Evolutionary conservation across 1,284 basidiomycete genomes (phyloP).

Genomic region (Exobasidium rhododendri): DNA sequence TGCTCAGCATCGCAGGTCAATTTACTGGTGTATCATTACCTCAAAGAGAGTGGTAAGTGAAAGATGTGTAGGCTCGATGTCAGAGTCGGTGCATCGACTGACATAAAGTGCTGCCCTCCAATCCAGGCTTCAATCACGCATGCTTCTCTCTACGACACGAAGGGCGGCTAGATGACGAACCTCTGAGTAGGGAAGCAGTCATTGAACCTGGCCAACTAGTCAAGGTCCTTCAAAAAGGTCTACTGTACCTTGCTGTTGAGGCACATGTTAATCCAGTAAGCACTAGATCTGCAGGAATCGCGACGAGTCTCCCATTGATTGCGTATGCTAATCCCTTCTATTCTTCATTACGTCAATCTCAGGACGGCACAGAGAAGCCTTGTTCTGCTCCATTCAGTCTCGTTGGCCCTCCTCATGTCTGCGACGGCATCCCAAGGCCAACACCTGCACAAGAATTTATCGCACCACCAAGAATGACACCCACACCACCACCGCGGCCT

Average conservation of each 20-base stretch:
- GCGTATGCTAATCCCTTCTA: background rate
- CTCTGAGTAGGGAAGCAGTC: constrained; percentile 45
- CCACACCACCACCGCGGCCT: constrained; percentile 22
- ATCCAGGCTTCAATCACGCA: constrained; percentile 41
- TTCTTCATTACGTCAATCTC: too few relatives aligned
- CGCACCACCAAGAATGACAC: constrained; percentile 29
- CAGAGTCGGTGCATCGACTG: background rate
- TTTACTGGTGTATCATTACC: constrained; percentile 53
- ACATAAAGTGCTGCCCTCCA: too few relatives aligned
- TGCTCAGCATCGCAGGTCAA: constrained; percentile 51
- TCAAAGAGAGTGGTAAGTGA: constrained; percentile 45
- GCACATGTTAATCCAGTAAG: constrained; percentile 31
- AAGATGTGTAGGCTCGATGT: background rate
- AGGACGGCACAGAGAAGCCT: constrained; percentile 45
- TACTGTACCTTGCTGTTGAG: constrained; percentile 50
- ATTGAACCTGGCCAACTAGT: constrained; percentile 50
- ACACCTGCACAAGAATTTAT: constrained; percentile 17
- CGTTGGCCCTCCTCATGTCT: constrained; percentile 45
- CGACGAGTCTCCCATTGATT: too few relatives aligned
- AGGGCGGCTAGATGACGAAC: constrained; percentile 47
- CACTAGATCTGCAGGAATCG: constrained; percentile 13
- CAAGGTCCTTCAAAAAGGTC: constrained; percentile 46
- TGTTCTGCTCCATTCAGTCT: constrained; percentile 42
- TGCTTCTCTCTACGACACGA: constrained; percentile 51
- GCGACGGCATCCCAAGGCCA: constrained; percentile 38